Evolutionary conservation across 306 rosid species (phyloP).

Genomic region (Cotoneaster glaucophyllus): DNA sequence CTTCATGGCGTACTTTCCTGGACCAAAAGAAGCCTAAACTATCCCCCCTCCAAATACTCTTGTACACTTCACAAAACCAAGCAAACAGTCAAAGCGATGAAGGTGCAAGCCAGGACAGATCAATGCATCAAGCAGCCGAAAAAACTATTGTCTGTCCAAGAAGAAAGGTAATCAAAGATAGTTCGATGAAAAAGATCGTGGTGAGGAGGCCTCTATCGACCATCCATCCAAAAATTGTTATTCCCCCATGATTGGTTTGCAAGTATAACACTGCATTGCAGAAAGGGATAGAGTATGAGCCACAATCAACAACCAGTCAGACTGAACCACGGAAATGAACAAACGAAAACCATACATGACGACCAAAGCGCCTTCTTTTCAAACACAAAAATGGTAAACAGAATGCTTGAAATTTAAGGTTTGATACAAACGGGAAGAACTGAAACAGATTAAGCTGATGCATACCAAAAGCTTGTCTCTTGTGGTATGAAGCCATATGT

Average conservation of each 20-base stretch:
- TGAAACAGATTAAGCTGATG: background rate
- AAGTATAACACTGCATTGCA: conserved; percentile 65
- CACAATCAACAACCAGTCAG: background rate
- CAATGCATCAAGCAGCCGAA: background rate
- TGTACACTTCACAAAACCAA: conserved; percentile 60
- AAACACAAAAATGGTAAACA: background rate
- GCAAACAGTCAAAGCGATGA: background rate
- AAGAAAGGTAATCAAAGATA: conserved; percentile 62
- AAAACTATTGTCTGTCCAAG: conserved; percentile 54
- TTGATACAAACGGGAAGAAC: background rate
- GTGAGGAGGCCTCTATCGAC: conserved; percentile 70
- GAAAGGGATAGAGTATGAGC: conserved; percentile 2
- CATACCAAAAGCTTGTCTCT: conserved; percentile 77
- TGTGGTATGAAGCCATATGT: conserved; percentile 64
- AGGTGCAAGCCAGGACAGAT: background rate
- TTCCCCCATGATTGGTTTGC: conserved; percentile 79
- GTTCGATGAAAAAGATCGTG: conserved; percentile 71
- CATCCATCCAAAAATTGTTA: conserved; percentile 81
- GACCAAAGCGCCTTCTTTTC: too few relatives aligned
- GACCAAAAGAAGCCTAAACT: conserved; percentile 79
- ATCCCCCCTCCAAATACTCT: conserved; percentile 76
- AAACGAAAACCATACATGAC: background rate
- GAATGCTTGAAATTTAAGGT: background rate
- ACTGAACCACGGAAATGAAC: background rate
- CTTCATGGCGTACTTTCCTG: conserved; percentile 78